Evolutionary conservation across 768 basidiomycete species (phyloP), one percentile per base, ranked within the genome.

Genomic region (Cystofilobasidium bisporidii): DNA sequence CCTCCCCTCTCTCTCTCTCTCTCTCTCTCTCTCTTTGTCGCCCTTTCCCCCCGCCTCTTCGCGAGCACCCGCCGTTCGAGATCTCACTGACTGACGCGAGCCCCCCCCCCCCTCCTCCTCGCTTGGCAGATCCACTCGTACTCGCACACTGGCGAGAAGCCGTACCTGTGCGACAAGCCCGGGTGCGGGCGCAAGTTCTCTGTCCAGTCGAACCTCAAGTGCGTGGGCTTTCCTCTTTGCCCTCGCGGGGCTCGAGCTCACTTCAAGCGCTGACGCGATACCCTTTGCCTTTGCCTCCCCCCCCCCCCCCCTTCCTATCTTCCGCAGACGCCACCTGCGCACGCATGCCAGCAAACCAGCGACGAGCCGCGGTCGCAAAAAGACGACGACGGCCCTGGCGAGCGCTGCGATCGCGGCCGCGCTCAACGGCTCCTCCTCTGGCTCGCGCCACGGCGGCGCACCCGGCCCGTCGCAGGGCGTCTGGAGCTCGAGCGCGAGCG

Each of bases 121-220:
- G 24, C n/a, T 6, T 3, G 1, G 1, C 61, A 69, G 67, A 69
- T 69, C 43, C 67, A 69, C 61, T 57, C 58, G 28, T 69, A 69
- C 67, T 69, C 67, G 18, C 67, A 69, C 45, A 69, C 67, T 6
- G 67, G 67, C 17, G 67, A 69, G 45, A 69, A 63, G 28, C 67
- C 67, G 6, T 69, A 45, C 58, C 22, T 14, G 20, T 69, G 67
- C 43, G 45, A 63, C n/a, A 15, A 38, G 12, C 6, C 50, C 6
- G 3, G 17, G 2, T 69, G 67, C 40, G 67, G 67, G 12, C 48
- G 67, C 14, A 24, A 32, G 32, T 69, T 69, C 33, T 69, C 67
- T 0, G 67, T 69, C n/a, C 67, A 69, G 48, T 63, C 61, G 22
- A 69, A 69, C 61, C 57, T 69, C 40, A 69, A 69, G 67, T 69